phyloP scores from a whole-genome alignment of 208 protist species.

The Leptomonas seymouri region DNA sequence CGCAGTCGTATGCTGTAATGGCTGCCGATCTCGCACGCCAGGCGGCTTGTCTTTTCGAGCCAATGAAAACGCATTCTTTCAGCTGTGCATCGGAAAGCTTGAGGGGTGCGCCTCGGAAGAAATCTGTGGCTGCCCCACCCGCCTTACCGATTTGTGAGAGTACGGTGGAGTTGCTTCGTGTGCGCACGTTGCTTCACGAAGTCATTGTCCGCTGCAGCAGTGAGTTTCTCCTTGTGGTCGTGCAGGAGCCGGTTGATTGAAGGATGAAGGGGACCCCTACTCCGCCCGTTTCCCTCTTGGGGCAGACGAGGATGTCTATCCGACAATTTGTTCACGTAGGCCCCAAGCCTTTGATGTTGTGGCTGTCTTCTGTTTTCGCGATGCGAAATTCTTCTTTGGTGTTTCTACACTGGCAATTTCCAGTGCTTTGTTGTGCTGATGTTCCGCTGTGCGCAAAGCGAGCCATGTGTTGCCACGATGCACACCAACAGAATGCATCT shows the following conservation, averaged over 20 bases:
- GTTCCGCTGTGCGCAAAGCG: too few species aligned
- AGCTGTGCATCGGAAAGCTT: background rate
- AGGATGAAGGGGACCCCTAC: background rate
- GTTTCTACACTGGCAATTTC: background rate
- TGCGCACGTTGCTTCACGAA: constrained; percentile 71
- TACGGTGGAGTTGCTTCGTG: constrained; percentile 63
- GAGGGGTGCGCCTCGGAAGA: constrained; percentile 16
- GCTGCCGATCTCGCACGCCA: constrained; percentile 54
- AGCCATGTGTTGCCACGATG: too few species aligned
- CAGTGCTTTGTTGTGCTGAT: background rate
- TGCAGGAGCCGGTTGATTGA: constrained; percentile 79
- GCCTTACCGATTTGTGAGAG: constrained; percentile 46
- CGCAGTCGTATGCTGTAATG: constrained; percentile 56
- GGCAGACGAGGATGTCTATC: too few species aligned
- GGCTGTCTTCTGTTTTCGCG: background rate
- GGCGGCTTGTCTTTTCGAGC: constrained; percentile 31
- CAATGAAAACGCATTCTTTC: constrained; percentile 6
- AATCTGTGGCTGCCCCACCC: constrained; percentile 1
- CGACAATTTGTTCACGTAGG: too few species aligned
- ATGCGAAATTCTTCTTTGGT: background rate
- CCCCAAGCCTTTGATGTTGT: background rate
- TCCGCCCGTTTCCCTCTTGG: background rate
- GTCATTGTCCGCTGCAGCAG: constrained; percentile 79
- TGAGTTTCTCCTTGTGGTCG: constrained; percentile 78
- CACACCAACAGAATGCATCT: too few species aligned